Evolutionary conservation across 331 rosid genomes (phyloP).

Genomic region (Dryas integrifolia): DNA sequence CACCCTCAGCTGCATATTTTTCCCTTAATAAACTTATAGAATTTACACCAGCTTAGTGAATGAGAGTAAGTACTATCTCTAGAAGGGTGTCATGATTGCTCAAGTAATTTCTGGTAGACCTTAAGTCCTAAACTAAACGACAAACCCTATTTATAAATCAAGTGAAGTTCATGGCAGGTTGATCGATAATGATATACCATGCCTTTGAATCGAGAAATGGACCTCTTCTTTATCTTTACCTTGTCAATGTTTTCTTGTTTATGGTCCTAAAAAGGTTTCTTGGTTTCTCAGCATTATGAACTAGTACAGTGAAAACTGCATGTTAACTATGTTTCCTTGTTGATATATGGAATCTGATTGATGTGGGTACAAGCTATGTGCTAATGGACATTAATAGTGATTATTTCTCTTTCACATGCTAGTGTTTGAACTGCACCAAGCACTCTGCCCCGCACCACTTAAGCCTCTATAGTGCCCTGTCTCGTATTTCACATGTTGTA

Average conservation of each 20-base stretch:
- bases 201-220: no score
- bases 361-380: background rate
- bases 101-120: background rate
- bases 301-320: background rate
- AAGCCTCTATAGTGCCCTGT: conserved; percentile 6
- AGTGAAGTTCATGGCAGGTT: background rate
- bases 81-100: background rate
- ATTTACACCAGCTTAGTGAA: background rate
- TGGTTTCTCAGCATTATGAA: background rate
- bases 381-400: background rate
- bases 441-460: conserved; percentile 20
- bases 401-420: conserved; percentile 25
- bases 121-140: background rate
- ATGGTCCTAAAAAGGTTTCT: background rate
- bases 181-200: background rate
- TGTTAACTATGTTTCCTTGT: background rate
- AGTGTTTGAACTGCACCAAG: conserved; percentile 22
- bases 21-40: background rate
- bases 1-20: background rate
- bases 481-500: background rate
- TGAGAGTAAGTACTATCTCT: background rate
- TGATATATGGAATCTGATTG: background rate
- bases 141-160: background rate
- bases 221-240: no score
- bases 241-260: background rate